phyloP scores from a whole-genome alignment of 352 stramenopile species.

The Phytophthora lateralis region DNA sequence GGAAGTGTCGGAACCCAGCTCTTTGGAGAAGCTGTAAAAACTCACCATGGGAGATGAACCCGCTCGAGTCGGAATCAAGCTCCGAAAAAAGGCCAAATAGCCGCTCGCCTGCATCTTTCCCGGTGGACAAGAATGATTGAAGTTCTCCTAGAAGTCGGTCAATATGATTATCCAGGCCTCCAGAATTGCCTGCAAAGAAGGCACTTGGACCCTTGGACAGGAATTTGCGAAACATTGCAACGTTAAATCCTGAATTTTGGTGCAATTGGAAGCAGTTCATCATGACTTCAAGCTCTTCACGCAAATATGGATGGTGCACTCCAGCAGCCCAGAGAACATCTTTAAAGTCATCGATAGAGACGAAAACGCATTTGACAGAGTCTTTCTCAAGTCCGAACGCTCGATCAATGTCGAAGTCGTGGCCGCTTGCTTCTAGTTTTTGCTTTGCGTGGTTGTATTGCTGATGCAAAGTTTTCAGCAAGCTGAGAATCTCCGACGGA shows the following conservation, averaged over 20 bases:
- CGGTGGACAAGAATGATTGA: conserved; percentile 56
- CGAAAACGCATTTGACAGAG: conserved; percentile 37
- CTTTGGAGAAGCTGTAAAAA: conserved; percentile 74
- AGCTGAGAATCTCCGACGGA: conserved; percentile 50
- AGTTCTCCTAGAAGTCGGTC: conserved; percentile 63
- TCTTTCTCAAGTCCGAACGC: conserved; percentile 53
- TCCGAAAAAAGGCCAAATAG: conserved; percentile 60
- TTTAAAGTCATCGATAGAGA: conserved; percentile 70
- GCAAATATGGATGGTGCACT: conserved; percentile 68
- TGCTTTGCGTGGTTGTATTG: conserved; percentile 41
- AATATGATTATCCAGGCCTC: conserved; percentile 60
- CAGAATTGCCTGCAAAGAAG: conserved; percentile 47
- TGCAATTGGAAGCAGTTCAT: conserved; percentile 58
- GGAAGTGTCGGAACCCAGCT: conserved; percentile 61
- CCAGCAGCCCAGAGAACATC: conserved; percentile 71
- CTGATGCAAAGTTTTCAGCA: conserved; percentile 55
- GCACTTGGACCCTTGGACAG: conserved; percentile 53
- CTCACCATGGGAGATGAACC: conserved; percentile 61
- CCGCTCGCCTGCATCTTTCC: conserved; percentile 53
- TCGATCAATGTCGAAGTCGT: conserved; percentile 50
- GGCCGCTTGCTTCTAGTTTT: conserved; percentile 30
- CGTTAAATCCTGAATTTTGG: conserved; percentile 50
- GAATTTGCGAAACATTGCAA: conserved; percentile 59
- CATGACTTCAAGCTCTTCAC: conserved; percentile 68
- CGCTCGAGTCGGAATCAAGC: conserved; percentile 57